Base-by-base conservation (phyloP, 2,329 filamentous ascomycete genomes). In the Xylariaceae sp. region DNA sequence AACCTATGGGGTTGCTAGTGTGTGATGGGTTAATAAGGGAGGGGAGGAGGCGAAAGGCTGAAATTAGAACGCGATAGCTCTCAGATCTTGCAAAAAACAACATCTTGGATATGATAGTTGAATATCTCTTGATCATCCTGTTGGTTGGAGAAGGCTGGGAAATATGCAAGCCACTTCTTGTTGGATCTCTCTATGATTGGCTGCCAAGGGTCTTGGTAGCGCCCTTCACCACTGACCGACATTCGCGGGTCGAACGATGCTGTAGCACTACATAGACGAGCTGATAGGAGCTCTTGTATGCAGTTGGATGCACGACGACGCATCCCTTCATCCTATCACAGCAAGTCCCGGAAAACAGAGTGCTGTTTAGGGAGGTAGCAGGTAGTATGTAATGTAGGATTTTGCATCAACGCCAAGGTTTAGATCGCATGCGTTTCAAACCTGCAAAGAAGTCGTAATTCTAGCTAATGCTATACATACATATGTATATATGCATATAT, bases 231-330 rank as follows among this genome's bases (percentile, higher is more conserved):
- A 56, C 56, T 60, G 56, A 60, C 60, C 57, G 60, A 62, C 57
- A 57, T 54, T 57, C 46, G 48, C 49, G 54, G 49, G 49, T 26
- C 18, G 46, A 48, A 32, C 37, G 44, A 47, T 40, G 40, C 12
- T 40, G 56, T 62, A 42, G 53, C 59, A 62, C 59, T 50, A 37
- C 59, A 62, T 59, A 49, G 51, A 51, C 40, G 51, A 62, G 56
- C 56, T 59, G 59, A 62, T 56, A 59, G 32, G 41, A n/a, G n/a
- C n/a, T 20, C 50, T 41, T 46, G 40, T 46, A 57, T 62, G 47
- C 54, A 54, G 56, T 60, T 62, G 48, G 53, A 57, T 42, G 60
- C 51, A 56, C 60, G 52, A 16, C 5, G 32, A 37, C 32, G 32
- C 32, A 37, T 10, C 5, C 32, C 32, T 37, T 37, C 23, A 9